Base-by-base conservation (phyloP, 139 green algal species). In the Chlamydomonas sp. region DNA sequence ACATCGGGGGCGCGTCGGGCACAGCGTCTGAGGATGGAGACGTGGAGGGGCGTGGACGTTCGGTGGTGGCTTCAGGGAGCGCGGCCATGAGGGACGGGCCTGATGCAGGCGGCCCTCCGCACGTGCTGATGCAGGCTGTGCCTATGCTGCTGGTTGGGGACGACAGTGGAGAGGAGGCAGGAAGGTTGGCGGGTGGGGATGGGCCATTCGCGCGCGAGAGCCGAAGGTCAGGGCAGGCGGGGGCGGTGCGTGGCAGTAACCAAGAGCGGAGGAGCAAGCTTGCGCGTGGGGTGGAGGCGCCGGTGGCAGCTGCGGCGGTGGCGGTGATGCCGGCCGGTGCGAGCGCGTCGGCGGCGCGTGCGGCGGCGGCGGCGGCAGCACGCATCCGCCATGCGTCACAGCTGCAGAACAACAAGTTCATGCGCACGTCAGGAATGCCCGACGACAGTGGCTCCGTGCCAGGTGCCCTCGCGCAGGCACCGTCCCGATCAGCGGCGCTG, bases 81-180 rank as follows among this genome's bases (percentile, higher is more conserved):
- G 66, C 18, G n/a, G 80, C 7, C 68, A 18, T 1, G 58, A 2
- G 57, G 9, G 63, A 57, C 14, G 57, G 10, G 16, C 31, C 3
- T 20, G 6, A n/a, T 8, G 78, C 49, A 4, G 17, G 9, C 60
- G 10, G 2, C 62, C 1, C 7, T 6, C 2, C 78, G 62, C 62
- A 62, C 1, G 58, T 78, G 3, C 80, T 85, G 1, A 78, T 85
- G 80, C 80, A 85, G 18, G 80, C 80, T 2, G 68, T 78, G 58
- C 80, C 80, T 17, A 67, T 85, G 80, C 80, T 85, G 18, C 68
- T 59, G 12, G 80, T 78, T 59, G n/a, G 58, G 1, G 80, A 85
- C 0, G 73, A 74, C 5, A 68, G 60, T 2, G 8, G 14, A 57
- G 64, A 57, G 4, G 59, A 67, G 16, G 6, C 8, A 2, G 9